phyloP scores from a whole-genome alignment of 371 early-diverging fungal genomes.

The Haplosporangium sp. region DNA sequence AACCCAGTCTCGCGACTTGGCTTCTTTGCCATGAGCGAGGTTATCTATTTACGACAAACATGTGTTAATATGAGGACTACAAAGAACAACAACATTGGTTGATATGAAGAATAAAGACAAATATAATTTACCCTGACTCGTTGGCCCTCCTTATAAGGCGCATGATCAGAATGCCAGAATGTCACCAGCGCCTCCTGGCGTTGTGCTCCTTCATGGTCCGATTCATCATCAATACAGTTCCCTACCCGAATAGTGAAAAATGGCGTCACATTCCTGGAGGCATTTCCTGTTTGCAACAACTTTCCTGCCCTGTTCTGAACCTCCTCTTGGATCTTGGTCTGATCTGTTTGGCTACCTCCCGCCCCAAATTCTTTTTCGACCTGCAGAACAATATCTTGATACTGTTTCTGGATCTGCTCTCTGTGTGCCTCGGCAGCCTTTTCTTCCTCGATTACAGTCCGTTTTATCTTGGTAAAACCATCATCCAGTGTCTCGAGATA shows the following conservation, averaged over 20 bases:
- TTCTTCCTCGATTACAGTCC: slow-evolving; percentile 73
- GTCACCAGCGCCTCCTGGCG: slow-evolving; percentile 59
- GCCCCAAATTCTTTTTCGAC: slow-evolving; percentile 33
- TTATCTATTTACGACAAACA: slow-evolving; percentile 40
- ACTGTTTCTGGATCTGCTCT: slow-evolving; percentile 26
- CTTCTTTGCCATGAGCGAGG: slow-evolving; percentile 59
- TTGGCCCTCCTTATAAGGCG: slow-evolving; percentile 63
- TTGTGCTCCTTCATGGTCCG: slow-evolving; percentile 37
- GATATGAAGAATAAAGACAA: not conserved
- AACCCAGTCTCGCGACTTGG: slow-evolving; percentile 41
- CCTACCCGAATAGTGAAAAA: slow-evolving; percentile 29
- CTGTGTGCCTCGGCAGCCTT: slow-evolving; percentile 48
- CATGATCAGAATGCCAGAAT: slow-evolving; percentile 64
- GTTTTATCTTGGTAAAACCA: slow-evolving; percentile 57
- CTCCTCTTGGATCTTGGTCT: slow-evolving; percentile 23
- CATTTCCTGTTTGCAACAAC: slow-evolving; percentile 8
- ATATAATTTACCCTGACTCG: slow-evolving; percentile 61
- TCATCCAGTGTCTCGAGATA: slow-evolving; percentile 67
- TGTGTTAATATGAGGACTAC: not conserved
- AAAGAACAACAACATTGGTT: not conserved
- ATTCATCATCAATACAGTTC: slow-evolving; percentile 18
- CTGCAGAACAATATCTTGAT: slow-evolving; percentile 36
- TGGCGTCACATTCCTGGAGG: slow-evolving; percentile 22
- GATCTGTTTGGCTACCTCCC: slow-evolving; percentile 6
- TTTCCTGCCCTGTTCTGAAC: slow-evolving; percentile 38